Percentiles rank a stretch among this genome's conserved stretches.
These are phyloP conservation scores for Epichloe uncinata DNA, from an alignment of 2,329 filamentous ascomycete species.

Conservation along the genomic window DNA sequence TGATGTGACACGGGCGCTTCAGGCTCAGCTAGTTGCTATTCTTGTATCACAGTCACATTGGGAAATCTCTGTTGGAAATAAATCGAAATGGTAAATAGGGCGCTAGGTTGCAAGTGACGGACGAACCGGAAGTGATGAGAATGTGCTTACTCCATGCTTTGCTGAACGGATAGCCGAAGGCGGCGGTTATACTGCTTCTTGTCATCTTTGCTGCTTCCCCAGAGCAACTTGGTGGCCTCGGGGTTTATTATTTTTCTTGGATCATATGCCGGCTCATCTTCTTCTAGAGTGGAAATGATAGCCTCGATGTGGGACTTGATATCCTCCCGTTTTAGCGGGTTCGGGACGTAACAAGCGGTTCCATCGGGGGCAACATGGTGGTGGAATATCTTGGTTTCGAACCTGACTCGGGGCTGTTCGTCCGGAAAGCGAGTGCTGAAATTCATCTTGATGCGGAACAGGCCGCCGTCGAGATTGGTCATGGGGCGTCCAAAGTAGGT, in stretches of 20 bases:
- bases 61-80: slow-evolving; percentile 17
- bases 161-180: slow-evolving; percentile 63
- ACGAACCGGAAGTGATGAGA: not conserved
- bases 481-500: slow-evolving; percentile 86
- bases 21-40: not conserved
- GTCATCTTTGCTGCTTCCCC: slow-evolving; percentile 59
- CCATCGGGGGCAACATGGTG: slow-evolving; percentile 72
- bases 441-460: slow-evolving; percentile 68
- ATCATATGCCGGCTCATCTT: slow-evolving; percentile 79
- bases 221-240: slow-evolving; percentile 75
- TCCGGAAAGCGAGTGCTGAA: slow-evolving; percentile 80
- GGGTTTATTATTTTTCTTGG: slow-evolving; percentile 77
- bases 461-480: slow-evolving; percentile 84
- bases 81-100: not conserved
- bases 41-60: slow-evolving; percentile 12
- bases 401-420: slow-evolving; percentile 71
- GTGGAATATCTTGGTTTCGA: slow-evolving; percentile 76
- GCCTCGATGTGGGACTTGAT: slow-evolving; percentile 72
- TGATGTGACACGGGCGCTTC: not conserved
- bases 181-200: slow-evolving; percentile 75
- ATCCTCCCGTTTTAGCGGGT: slow-evolving; percentile 51
- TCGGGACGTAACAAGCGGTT: slow-evolving; percentile 68
- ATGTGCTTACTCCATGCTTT: slow-evolving; percentile 45
- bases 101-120: not conserved
- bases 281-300: slow-evolving; percentile 71